A percentile compares a stretch with the other conserved stretches of the same genome.
These are phyloP conservation scores for Prunella vulgaris DNA, from an alignment of 257 asterid genomes.

Conservation along the genomic window DNA sequence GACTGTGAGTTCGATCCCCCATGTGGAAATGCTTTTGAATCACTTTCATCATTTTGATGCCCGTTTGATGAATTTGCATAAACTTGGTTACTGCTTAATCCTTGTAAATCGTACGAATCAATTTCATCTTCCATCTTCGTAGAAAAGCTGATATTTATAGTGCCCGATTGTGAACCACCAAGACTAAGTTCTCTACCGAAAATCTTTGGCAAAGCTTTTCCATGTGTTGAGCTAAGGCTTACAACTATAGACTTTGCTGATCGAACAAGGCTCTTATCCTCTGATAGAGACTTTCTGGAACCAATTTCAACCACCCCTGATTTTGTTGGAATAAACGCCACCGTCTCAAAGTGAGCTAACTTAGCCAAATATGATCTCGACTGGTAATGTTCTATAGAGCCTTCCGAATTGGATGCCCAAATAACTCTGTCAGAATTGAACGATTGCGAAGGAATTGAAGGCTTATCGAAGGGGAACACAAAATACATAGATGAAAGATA, in stretches of 20 bases:
- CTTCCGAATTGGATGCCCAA: slow-evolving; percentile 63
- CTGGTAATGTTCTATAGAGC: slow-evolving; percentile 61
- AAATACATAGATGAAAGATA: slow-evolving; percentile 82
- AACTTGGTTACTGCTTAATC: slow-evolving; percentile 37
- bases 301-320: slow-evolving; percentile 88
- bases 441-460: slow-evolving; percentile 88
- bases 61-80: slow-evolving; percentile 64
- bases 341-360: slow-evolving; percentile 50
- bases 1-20: slow-evolving; percentile 18
- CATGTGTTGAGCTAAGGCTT: slow-evolving; percentile 37
- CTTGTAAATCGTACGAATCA: slow-evolving; percentile 49
- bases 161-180: slow-evolving; percentile 60
- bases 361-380: slow-evolving; percentile 71
- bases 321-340: slow-evolving; percentile 69
- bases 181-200: slow-evolving; percentile 81
- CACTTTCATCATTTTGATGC: slow-evolving; percentile 46
- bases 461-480: slow-evolving; percentile 87
- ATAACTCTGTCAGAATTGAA: slow-evolving; percentile 80
- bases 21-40: slow-evolving; percentile 43
- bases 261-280: slow-evolving; percentile 52
- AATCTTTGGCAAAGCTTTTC: slow-evolving; percentile 49
- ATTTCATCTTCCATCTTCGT: slow-evolving; percentile 63
- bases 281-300: slow-evolving; percentile 51
- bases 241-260: slow-evolving; percentile 54
- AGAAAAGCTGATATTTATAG: slow-evolving; percentile 69